phyloP scores from a whole-genome alignment of 331 rosid genomes.

The Arachis monticola region DNA sequence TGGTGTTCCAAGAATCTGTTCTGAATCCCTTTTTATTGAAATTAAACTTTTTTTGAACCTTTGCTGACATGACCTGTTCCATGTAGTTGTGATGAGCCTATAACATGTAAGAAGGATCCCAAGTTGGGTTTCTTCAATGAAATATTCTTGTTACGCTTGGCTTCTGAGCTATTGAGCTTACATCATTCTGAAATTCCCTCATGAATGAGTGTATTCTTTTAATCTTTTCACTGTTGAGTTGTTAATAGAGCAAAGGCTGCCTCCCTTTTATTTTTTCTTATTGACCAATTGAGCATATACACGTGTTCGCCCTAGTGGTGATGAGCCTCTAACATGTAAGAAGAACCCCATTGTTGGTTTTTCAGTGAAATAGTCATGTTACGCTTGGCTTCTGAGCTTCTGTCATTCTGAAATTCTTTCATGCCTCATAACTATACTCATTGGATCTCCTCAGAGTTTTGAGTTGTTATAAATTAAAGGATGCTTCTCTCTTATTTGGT shows the following conservation, averaged over 20 bases:
- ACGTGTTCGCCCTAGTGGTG: constrained; percentile 33
- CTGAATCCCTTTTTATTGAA: too few relatives aligned
- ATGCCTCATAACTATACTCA: background rate
- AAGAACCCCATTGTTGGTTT: constrained; percentile 40
- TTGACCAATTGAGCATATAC: too few relatives aligned
- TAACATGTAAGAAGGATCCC: constrained; percentile 57
- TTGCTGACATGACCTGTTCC: background rate
- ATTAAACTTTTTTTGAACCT: background rate
- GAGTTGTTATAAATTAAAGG: background rate
- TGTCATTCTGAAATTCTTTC: background rate
- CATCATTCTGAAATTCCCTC: background rate
- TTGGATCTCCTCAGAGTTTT: background rate
- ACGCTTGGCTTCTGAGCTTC: constrained; percentile 69
- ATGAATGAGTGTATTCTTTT: background rate
- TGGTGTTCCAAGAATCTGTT: too few relatives aligned
- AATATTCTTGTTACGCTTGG: constrained; percentile 57
- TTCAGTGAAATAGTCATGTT: constrained; percentile 51
- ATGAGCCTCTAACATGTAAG: constrained; percentile 64
- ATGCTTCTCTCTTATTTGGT: background rate
- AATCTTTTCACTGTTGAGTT: background rate
- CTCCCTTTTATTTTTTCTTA: background rate
- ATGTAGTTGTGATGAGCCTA: constrained; percentile 52
- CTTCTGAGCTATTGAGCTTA: constrained; percentile 50
- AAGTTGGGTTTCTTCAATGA: constrained; percentile 46
- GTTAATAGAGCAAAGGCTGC: background rate